Evolutionary conservation across 2,329 filamentous ascomycete genomes (phyloP).

Genomic region (Colletotrichum acutatum): DNA sequence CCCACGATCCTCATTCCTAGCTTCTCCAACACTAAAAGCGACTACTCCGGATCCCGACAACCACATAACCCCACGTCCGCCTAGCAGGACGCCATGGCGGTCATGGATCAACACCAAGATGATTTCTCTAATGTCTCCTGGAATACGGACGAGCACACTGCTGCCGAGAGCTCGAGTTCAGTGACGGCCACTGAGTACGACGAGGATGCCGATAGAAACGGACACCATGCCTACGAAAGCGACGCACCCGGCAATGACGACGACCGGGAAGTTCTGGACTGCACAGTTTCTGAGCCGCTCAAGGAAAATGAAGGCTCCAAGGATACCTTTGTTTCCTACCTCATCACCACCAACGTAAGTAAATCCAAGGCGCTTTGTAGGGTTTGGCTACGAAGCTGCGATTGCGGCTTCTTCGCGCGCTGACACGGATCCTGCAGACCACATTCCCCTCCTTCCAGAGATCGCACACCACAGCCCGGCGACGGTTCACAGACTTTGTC

Average conservation of each 20-base stretch:
- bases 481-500: conserved; percentile 97
- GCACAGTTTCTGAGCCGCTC: conserved; percentile 82
- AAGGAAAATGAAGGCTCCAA: conserved; percentile 98
- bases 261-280: conserved; percentile 79
- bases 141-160: conserved; percentile 67
- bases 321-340: conserved; percentile 95
- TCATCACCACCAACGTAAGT: conserved; percentile 86
- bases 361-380: conserved; percentile 13
- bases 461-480: conserved; percentile 80
- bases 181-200: conserved; percentile 37
- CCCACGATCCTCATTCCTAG: not conserved
- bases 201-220: conserved; percentile 30
- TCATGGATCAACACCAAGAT: conserved; percentile 63
- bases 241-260: conserved; percentile 67
- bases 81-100: conserved; percentile 50
- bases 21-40: not conserved
- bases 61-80: conserved; percentile 36
- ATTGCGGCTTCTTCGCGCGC: not conserved
- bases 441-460: conserved; percentile 95
- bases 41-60: not conserved
- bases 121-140: conserved; percentile 87
- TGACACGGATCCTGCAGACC: conserved; percentile 68
- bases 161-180: conserved; percentile 42
- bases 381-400: not conserved
- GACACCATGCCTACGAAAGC: conserved; percentile 58